phyloP scores from a whole-genome alignment of 352 stramenopile genomes.

The Discostella stelligera region DNA sequence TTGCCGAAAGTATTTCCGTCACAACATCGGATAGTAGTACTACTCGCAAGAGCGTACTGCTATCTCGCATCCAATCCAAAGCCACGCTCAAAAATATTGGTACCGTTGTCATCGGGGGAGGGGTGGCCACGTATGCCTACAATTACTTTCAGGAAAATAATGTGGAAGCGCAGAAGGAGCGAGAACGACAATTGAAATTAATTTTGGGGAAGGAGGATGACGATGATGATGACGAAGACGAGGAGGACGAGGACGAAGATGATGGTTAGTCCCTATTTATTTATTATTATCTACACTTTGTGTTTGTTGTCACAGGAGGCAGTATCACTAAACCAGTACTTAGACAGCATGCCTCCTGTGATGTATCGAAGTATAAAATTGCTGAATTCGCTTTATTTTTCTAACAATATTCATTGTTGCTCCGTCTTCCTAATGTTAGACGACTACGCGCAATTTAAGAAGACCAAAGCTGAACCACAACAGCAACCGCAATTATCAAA shows the following conservation, averaged over 20 bases:
- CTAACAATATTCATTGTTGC: not conserved
- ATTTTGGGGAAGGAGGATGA: slow-evolving; percentile 60
- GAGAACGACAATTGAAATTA: slow-evolving; percentile 69
- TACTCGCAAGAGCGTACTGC: slow-evolving; percentile 3
- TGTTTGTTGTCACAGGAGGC: not conserved
- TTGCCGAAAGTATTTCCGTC: not conserved
- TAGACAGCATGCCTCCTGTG: not conserved
- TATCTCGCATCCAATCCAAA: slow-evolving; percentile 30
- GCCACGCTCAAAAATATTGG: slow-evolving; percentile 43
- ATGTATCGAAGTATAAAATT: not conserved
- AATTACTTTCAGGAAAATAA: slow-evolving; percentile 61
- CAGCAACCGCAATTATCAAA: slow-evolving; percentile 11
- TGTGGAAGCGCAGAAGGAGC: slow-evolving; percentile 52
- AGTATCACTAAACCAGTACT: not conserved
- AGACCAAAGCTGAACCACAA: slow-evolving; percentile 12
- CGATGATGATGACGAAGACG: slow-evolving; percentile 45
- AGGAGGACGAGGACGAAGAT: slow-evolving; percentile 29
- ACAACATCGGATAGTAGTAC: not conserved
- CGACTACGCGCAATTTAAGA: slow-evolving; percentile 27
- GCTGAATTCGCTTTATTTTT: not conserved
- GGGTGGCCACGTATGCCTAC: slow-evolving; percentile 60
- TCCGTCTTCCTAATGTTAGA: slow-evolving; percentile 7
- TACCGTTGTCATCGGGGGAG: slow-evolving; percentile 52
- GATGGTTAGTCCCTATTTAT: slow-evolving; percentile 6
- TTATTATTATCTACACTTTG: not conserved